phyloP scores from a whole-genome alignment of 2,329 filamentous ascomycete species.

The Intubia oerlemansii region DNA sequence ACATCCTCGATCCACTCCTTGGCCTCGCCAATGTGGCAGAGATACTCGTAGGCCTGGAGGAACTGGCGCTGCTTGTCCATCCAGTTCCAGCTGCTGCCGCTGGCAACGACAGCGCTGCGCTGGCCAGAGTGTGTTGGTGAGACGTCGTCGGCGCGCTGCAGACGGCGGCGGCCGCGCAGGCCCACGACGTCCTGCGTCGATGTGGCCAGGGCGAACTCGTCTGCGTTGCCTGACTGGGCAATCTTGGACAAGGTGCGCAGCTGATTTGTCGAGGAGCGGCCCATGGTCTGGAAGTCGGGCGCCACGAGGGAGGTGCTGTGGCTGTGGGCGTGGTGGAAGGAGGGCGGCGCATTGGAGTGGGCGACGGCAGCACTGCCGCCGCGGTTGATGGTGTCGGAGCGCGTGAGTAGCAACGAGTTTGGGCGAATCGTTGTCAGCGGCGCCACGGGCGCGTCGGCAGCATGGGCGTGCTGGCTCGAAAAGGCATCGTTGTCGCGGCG shows the following conservation, averaged over 20 bases:
- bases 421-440: constrained; percentile 24
- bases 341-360: constrained; percentile 13
- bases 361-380: constrained; percentile 14
- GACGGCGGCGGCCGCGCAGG: constrained; percentile 58
- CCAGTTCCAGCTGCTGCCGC: constrained; percentile 77
- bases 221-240: constrained; percentile 50
- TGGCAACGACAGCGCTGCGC: constrained; percentile 25
- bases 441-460: constrained; percentile 18
- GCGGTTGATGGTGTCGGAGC: constrained; percentile 29
- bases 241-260: constrained; percentile 71
- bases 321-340: constrained; percentile 17
- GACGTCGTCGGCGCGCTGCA: constrained; percentile 49
- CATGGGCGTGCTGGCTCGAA: too few species aligned
- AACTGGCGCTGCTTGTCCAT: constrained; percentile 98
- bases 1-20: constrained; percentile 98
- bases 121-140: constrained; percentile 24
- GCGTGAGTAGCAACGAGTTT: constrained; percentile 39
- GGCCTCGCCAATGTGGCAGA: constrained; percentile 95
- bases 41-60: constrained; percentile 89
- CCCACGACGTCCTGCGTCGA: constrained; percentile 73
- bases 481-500: constrained; percentile 4
- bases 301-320: constrained; percentile 26
- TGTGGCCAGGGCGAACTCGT: constrained; percentile 62
- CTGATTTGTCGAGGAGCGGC: constrained; percentile 77
- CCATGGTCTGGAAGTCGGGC: constrained; percentile 61